Conservation (phyloP, 2,329 filamentous ascomycete species). For the Trematosphaeria pertusa region DNA sequence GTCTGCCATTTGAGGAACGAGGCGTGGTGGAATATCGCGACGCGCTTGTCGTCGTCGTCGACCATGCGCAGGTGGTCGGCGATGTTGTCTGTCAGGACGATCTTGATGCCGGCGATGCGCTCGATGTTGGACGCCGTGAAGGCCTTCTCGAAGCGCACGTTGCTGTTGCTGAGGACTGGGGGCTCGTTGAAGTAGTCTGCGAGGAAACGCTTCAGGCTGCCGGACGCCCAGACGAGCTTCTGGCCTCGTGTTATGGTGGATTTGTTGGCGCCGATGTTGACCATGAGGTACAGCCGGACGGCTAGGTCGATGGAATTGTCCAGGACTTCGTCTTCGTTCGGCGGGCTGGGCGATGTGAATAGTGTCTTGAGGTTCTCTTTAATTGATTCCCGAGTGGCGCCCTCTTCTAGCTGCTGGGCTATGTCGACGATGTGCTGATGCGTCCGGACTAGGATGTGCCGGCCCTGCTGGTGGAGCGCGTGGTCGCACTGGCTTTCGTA, state of each 20-base stretch:
- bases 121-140: slow-evolving; percentile 28
- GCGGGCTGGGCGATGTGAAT: not conserved
- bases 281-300: not conserved
- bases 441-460: slow-evolving; percentile 2
- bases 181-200: slow-evolving; percentile 5
- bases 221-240: not conserved
- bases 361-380: not conserved
- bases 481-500: slow-evolving; percentile 9
- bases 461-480: slow-evolving; percentile 6
- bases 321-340: slow-evolving; percentile 6
- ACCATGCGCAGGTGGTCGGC: slow-evolving; percentile 51
- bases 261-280: not conserved
- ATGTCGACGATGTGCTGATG: slow-evolving; percentile 9
- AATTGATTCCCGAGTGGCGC: not conserved
- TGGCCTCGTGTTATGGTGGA: not conserved
- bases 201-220: slow-evolving; percentile 8
- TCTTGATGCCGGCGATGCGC: slow-evolving; percentile 47
- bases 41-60: slow-evolving; percentile 50
- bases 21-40: slow-evolving; percentile 52
- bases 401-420: not conserved
- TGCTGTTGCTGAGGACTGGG: slow-evolving; percentile 6
- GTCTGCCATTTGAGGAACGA: slow-evolving; percentile 39
- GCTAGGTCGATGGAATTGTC: slow-evolving; percentile 2
- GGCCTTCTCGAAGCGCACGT: slow-evolving; percentile 13
- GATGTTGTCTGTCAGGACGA: slow-evolving; percentile 52